Conservation (phyloP, 257 asterid species). For the Dorcoceras hygrometricum region DNA sequence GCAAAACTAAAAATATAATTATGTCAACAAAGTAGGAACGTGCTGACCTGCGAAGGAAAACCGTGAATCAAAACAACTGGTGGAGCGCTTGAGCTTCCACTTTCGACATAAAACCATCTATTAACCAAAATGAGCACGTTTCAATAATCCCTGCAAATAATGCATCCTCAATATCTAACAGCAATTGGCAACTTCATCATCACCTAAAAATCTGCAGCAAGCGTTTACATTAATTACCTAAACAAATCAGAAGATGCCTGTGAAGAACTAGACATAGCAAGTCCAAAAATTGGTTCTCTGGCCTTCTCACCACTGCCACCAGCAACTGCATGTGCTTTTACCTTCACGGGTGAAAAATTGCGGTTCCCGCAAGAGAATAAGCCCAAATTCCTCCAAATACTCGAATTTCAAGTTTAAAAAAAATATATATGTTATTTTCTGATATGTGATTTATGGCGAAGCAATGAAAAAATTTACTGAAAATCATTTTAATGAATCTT, state of each 20-base stretch:
- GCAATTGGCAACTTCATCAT: neutral
- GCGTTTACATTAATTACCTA: conserved; percentile 44
- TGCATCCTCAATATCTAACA: conserved; percentile 56
- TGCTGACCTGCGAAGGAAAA: conserved; percentile 78
- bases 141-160: conserved; percentile 82
- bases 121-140: conserved; percentile 76
- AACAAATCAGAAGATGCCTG: conserved; percentile 75
- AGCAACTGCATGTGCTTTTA: conserved; percentile 69
- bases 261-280: conserved; percentile 71
- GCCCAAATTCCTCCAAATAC: conserved; percentile 3
- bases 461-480: neutral
- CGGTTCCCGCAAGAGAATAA: neutral
- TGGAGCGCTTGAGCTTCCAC: conserved; percentile 58
- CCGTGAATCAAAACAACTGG: conserved; percentile 75
- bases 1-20: too few species aligned
- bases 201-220: conserved; percentile 10
- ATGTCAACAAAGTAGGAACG: too few species aligned
- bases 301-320: conserved; percentile 90
- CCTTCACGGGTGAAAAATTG: conserved; percentile 32
- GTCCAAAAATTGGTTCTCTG: conserved; percentile 84
- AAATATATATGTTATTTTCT: neutral
- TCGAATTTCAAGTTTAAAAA: neutral
- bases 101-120: conserved; percentile 94
- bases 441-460: neutral
- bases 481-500: neutral